Evolutionary conservation across 2,329 filamentous ascomycete species (phyloP), one percentile per base, ranked within the genome.

Genomic region (Ilyonectria destructans): DNA sequence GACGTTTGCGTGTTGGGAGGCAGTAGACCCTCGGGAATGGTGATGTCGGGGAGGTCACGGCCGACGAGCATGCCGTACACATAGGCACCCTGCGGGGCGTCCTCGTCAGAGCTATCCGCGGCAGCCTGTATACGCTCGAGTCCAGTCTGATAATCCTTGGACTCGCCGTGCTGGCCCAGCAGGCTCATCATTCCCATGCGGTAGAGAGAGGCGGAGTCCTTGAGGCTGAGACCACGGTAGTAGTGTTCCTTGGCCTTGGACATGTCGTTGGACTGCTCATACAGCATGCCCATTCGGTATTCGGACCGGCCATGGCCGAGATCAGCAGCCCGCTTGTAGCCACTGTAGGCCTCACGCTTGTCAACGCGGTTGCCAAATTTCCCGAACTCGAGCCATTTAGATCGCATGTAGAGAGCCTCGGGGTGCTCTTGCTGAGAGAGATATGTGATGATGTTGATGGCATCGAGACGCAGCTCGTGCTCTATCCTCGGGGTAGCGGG

Each of bases 281-380:
- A 98, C 65, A 98, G 92, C 96, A 98, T 99, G 70, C 96, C 96
- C 83, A 99, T 97, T 54, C 96, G 91, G 81, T 99, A 99, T 81
- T 98, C 94, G 21, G 96, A 95, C 74, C 96, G 88, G 23, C 92
- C 90, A 82, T 95, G 97, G 65, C 94, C 94, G 75, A 93, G 91
- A 75, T 95, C 92, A 33, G 94, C 92, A n/a, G 96, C 93, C 75
- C 92, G 88, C 69, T 91, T 90, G 82, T 98, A 99, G 76, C 92
- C 93, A 69, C 91, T 84, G 79, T 97, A 98, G 8, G 96, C 96
- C 82, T 98, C 96, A 77, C 96, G 95, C 84, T 97, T 97, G 85
- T 99, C 96, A 68, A 95, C 87, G 31, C 95, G 90, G 80, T 92
- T 91, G 45, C 94, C 95, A 78, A 98, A 98, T 79, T 97, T 97